phyloP scores from a whole-genome alignment of 495 filamentous ascomycete species.

The Penicillium ochrochloron region DNA sequence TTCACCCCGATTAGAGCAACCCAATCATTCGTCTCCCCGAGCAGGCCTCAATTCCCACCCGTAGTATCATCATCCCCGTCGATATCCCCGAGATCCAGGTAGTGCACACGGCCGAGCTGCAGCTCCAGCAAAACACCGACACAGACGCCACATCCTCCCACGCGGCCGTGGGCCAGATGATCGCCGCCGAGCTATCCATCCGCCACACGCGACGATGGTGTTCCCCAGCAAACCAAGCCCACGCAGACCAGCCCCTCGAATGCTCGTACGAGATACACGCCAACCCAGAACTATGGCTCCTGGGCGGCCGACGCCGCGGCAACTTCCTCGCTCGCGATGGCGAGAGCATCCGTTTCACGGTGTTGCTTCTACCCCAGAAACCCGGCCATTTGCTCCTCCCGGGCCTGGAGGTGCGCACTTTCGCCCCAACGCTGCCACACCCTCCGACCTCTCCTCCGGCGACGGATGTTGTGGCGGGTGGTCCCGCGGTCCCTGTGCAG shows the following conservation, averaged over 20 bases:
- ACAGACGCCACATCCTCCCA: constrained; percentile 35
- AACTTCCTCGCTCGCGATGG: constrained; percentile 69
- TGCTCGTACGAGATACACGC: constrained; percentile 86
- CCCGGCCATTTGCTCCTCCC: constrained; percentile 79
- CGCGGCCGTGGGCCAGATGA: constrained; percentile 67
- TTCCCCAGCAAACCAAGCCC: constrained; percentile 42
- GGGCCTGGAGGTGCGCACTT: constrained; percentile 72
- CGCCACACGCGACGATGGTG: constrained; percentile 83
- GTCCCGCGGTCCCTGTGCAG: constrained; percentile 28
- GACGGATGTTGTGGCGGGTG: constrained; percentile 22
- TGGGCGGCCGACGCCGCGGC: constrained; percentile 78
- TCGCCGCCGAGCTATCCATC: constrained; percentile 72
- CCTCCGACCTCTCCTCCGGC: constrained; percentile 25
- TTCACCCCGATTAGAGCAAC: constrained; percentile 33
- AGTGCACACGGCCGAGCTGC: constrained; percentile 81
- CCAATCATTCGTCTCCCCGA: constrained; percentile 41
- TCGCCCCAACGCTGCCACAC: constrained; percentile 38
- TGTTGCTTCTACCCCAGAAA: constrained; percentile 79
- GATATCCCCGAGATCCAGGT: constrained; percentile 86
- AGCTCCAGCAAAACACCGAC: constrained; percentile 42
- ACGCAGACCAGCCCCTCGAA: constrained; percentile 60
- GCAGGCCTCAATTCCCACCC: constrained; percentile 39
- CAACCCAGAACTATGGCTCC: constrained; percentile 76
- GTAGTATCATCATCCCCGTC: constrained; percentile 62
- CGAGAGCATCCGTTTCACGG: constrained; percentile 53